phyloP scores from a whole-genome alignment of 2,329 filamentous ascomycete species.

The Aureobasidium namibiae region DNA sequence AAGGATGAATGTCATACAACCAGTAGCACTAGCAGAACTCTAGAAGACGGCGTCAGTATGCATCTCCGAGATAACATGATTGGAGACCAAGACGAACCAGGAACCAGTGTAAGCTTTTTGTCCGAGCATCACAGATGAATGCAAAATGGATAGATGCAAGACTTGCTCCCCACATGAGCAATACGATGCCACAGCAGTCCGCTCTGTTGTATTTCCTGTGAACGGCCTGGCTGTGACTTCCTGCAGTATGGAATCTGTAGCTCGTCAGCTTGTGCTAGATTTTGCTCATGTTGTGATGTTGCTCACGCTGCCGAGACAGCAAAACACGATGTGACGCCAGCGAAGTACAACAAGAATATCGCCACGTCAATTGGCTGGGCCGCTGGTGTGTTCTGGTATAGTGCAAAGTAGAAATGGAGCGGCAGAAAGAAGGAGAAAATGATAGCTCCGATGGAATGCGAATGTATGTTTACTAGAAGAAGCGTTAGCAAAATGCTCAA shows the following conservation, averaged over 20 bases:
- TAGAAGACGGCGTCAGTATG: background rate
- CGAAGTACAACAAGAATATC: constrained; percentile 16
- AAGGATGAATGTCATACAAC: constrained; percentile 16
- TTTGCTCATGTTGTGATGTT: background rate
- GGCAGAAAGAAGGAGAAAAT: constrained; percentile 15
- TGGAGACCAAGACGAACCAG: background rate
- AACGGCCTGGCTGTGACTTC: constrained; percentile 12
- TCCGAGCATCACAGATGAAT: constrained; percentile 13
- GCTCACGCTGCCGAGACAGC: constrained; percentile 13
- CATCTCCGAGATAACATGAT: background rate
- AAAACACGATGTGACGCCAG: constrained; percentile 17
- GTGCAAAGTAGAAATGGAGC: constrained; percentile 13
- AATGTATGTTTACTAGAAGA: constrained; percentile 16
- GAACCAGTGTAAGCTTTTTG: constrained; percentile 13
- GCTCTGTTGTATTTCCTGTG: constrained; percentile 14
- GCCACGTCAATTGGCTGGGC: constrained; percentile 12
- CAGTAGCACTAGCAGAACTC: constrained; percentile 12
- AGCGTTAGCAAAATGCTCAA: background rate
- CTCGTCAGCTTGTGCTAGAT: background rate
- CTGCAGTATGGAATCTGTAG: constrained; percentile 14
- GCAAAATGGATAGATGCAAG: constrained; percentile 17
- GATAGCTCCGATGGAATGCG: constrained; percentile 14
- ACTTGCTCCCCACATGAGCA: constrained; percentile 18
- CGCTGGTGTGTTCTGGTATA: background rate
- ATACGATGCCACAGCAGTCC: constrained; percentile 16